Evolutionary conservation across 495 filamentous ascomycete species (phyloP).

Genomic region (Xylaria grammica): DNA sequence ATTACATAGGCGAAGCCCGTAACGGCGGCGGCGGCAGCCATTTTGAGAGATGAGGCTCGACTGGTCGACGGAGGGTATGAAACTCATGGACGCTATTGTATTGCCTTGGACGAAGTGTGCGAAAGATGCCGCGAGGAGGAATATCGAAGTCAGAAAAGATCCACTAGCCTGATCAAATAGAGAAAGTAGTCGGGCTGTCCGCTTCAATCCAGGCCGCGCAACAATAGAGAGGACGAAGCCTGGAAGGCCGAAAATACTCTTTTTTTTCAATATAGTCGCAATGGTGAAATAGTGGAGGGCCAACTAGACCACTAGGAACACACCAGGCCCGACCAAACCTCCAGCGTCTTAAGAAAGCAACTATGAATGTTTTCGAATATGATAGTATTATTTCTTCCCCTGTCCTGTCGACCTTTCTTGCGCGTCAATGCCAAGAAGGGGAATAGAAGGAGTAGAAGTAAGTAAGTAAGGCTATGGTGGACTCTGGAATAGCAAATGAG

Average conservation of each 20-base stretch:
- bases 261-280: not conserved
- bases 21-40: slow-evolving; percentile 49
- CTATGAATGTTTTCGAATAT: slow-evolving; percentile 1
- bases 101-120: slow-evolving; percentile 27
- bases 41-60: slow-evolving; percentile 47
- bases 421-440: not conserved
- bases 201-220: slow-evolving; percentile 2
- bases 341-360: not conserved
- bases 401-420: not conserved
- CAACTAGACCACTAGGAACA: not conserved
- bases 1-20: slow-evolving; percentile 34
- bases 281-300: not conserved
- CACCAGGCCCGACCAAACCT: not conserved
- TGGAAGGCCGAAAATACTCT: not conserved
- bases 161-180: slow-evolving; percentile 14
- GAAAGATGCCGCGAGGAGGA: not conserved
- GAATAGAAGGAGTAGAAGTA: slow-evolving; percentile 4
- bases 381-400: not conserved
- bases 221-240: not conserved
- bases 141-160: slow-evolving; percentile 2
- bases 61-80: slow-evolving; percentile 39
- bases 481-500: slow-evolving; percentile 10
- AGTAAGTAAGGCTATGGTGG: slow-evolving; percentile 12
- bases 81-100: slow-evolving; percentile 50
- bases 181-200: not conserved